These are phyloP conservation scores for Metschnikowia santaceciliae DNA, from an alignment of 805 yeast genomes.

Conservation along the genomic window DNA sequence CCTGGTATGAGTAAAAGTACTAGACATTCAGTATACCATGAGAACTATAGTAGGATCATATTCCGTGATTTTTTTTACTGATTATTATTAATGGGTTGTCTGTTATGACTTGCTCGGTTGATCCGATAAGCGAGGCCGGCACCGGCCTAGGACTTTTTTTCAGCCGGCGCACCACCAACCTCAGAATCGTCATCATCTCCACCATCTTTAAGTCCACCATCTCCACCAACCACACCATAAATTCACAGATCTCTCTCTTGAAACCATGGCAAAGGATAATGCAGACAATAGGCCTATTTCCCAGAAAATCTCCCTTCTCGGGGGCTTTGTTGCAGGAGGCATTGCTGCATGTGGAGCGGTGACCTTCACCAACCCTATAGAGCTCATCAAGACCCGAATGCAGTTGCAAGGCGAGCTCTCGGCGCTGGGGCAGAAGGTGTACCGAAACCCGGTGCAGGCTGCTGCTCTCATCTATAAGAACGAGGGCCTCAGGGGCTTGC, in stretches of 20 bases:
- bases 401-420: constrained; percentile 92
- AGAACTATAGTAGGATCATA: no score
- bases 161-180: background rate
- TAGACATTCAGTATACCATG: no score
- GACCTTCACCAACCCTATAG: constrained; percentile 94
- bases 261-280: background rate
- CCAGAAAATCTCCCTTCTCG: constrained; percentile 51
- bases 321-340: constrained; percentile 85
- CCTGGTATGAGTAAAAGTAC: no score
- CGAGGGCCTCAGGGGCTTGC: constrained; percentile 86
- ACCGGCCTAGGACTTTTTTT: background rate
- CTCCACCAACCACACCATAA: no score
- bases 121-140: no score
- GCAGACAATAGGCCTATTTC: constrained; percentile 9
- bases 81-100: no score
- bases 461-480: constrained; percentile 62
- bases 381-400: constrained; percentile 91
- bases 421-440: constrained; percentile 50
- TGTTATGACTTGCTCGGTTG: no score
- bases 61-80: no score
- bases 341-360: constrained; percentile 96
- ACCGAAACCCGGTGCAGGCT: constrained; percentile 86
- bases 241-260: no score
- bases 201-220: no score
- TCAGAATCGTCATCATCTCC: no score